These are phyloP conservation scores for Pythium brachiatum DNA, from an alignment of 352 stramenopile species.

Conservation along the genomic window DNA sequence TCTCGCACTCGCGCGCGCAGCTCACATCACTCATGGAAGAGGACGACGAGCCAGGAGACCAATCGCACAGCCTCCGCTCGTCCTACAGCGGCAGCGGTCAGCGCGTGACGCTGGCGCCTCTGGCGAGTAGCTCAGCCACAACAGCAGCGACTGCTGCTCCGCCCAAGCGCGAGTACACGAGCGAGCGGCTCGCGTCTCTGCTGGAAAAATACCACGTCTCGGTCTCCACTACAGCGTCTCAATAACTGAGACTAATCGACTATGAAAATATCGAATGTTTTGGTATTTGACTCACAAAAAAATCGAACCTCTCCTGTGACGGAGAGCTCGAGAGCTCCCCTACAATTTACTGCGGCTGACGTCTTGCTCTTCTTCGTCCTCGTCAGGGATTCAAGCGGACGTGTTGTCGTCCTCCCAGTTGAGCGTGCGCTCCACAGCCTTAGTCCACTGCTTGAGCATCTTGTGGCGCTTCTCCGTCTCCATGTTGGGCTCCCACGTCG, in stretches of 20 bases:
- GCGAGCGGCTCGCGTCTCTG: slow-evolving; percentile 50
- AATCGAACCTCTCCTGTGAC: too few species aligned
- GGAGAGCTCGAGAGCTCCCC: too few species aligned
- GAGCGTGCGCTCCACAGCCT: slow-evolving; percentile 81
- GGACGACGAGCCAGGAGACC: not conserved
- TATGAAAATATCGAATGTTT: not conserved
- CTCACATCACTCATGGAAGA: slow-evolving; percentile 15
- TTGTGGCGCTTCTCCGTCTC: slow-evolving; percentile 45
- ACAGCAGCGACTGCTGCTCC: slow-evolving; percentile 6
- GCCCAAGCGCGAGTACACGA: slow-evolving; percentile 47
- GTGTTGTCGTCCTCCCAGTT: slow-evolving; percentile 72
- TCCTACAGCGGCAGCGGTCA: not conserved
- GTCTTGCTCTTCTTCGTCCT: not conserved
- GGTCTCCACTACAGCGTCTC: slow-evolving; percentile 19
- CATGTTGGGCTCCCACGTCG: slow-evolving; percentile 79
- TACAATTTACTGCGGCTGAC: slow-evolving; percentile 13
- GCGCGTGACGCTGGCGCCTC: slow-evolving; percentile 4
- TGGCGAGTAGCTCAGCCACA: not conserved
- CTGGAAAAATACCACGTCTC: slow-evolving; percentile 72
- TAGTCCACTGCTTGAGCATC: slow-evolving; percentile 76
- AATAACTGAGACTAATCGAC: not conserved
- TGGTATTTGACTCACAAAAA: not conserved
- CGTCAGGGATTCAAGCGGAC: slow-evolving; percentile 13
- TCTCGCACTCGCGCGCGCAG: slow-evolving; percentile 3
- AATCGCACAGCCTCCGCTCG: not conserved